Conservation (phyloP, 2,329 filamentous ascomycete species). For the Sporothrix brunneoviolacea region DNA sequence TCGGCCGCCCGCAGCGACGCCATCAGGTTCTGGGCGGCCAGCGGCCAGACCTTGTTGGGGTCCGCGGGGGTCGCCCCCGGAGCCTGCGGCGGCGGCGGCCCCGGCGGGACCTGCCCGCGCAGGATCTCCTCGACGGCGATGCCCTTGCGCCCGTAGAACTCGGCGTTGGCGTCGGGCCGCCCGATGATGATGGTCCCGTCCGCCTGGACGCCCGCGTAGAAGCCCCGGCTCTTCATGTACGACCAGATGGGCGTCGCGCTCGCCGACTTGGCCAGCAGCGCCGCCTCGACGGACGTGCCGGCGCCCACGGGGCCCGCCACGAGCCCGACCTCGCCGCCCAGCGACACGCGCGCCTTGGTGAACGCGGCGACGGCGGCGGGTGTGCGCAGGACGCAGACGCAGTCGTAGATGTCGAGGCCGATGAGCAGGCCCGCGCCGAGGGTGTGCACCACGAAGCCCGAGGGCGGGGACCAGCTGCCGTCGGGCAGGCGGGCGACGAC, state of each 20-base stretch:
- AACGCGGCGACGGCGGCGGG: conserved; percentile 61
- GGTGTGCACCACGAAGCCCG: conserved; percentile 64
- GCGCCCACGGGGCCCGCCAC: conserved; percentile 52
- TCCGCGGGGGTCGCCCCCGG: too few relatives aligned
- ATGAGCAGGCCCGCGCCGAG: conserved; percentile 62
- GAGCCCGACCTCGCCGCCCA: conserved; percentile 62
- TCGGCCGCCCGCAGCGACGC: conserved; percentile 21
- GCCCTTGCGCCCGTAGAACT: conserved; percentile 53
- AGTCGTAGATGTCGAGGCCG: conserved; percentile 70
- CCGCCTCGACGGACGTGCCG: conserved; percentile 56
- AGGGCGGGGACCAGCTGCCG: conserved; percentile 64
- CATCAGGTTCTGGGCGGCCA: conserved; percentile 16
- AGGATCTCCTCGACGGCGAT: conserved; percentile 18
- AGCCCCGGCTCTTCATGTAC: conserved; percentile 64
- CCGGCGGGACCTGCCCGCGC: conserved; percentile 18
- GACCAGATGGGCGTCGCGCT: conserved; percentile 56
- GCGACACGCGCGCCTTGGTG: conserved; percentile 55
- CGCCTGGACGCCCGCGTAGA: conserved; percentile 66
- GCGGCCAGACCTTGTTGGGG: conserved; percentile 12
- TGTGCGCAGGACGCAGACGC: conserved; percentile 66
- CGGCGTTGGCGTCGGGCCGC: conserved; percentile 63
- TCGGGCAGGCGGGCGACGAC: conserved; percentile 49
- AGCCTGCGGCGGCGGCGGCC: too few relatives aligned
- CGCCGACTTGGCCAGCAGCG: conserved; percentile 31
- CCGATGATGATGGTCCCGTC: conserved; percentile 70